Base-by-base conservation (phyloP, 2,329 filamentous ascomycete species). In the Geosmithia putterillii region DNA sequence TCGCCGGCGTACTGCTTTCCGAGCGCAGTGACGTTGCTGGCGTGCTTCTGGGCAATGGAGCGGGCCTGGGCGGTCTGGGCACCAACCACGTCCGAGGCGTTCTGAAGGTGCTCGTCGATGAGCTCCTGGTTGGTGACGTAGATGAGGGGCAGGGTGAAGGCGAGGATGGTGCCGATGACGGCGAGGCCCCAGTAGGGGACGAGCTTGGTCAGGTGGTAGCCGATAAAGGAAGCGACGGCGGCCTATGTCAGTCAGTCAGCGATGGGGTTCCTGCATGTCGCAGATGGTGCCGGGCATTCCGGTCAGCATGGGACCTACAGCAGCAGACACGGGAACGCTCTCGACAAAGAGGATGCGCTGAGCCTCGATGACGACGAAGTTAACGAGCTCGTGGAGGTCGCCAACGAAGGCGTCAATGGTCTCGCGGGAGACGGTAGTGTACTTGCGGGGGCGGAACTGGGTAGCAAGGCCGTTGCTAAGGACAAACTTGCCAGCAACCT, bases 281-380 rank as follows among this genome's bases (percentile, higher is more conserved):
- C 18, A 35, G 23, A 40, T 36, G 6, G 23, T 25, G n/a, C n/a
- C n/a, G n/a, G n/a, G n/a, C n/a, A n/a, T n/a, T n/a, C n/a, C 10
- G 7, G n/a, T n/a, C n/a, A n/a, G n/a, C n/a, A n/a, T n/a, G 22
- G 41, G 20, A 66, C 78, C 61, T 69, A 82, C 79, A 51, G 67
- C 70, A 53, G 64, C 61, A 19, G 80, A 83, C 44, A 68, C 72
- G 48, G 64, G 61, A 45, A 83, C 60, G 52, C 83, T 84, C 70
- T 84, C 81, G 38, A 72, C 79, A 50, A 79, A 84, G 45, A 83
- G 55, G 50, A 84, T 74, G 48, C 79, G 73, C 66, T 84, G 81
- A 42, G 71, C 66, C 65, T 84, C 81, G 45, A 84, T 81, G 47
- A 82, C 69, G 52, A 83, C 79, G 61, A 84, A 84, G 70, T 84